Base-by-base conservation (phyloP, 169 alveolate genomes). In the Plasmodium sp. region DNA sequence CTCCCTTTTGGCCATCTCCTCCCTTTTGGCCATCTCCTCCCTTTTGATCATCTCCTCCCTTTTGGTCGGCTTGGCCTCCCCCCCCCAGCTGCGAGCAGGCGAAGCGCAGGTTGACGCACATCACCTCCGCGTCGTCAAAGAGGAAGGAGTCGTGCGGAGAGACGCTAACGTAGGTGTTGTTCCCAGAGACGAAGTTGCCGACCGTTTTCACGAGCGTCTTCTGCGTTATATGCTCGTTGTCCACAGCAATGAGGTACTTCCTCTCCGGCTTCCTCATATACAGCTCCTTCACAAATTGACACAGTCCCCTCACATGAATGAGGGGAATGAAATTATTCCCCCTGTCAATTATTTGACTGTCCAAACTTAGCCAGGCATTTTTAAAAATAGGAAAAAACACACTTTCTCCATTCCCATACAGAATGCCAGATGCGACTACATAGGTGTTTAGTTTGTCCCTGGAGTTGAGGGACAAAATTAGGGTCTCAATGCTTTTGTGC, bases 281-380 rank as follows among this genome's bases (percentile, higher is more conserved):
- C 3, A 85, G 14, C 62, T 85, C 81, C 41, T 85, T 85, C 14
- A 85, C 33, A 85, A 74, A 85, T 31, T 85, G 85, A 6, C 93
- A 85, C 22, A 85, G 54, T 12, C 93, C 93, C 75, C 36, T 74
- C 22, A 85, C 58, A 12, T 85, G 93, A 5, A 85, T 85, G 10
- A 85, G 18, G 12, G 93, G 93, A 85, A 85, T 85, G 41, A 33
- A 85, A 7, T 85, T 85, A 74, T 85, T 39, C 4, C 93, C 93
- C 16, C 62, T 73, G 45, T 85, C 93, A 7, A 85, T 85, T 12
- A 85, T 74, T 3, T 85, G 81, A 74, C 75, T 85, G 27, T 85
- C 93, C 31, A 18, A 31, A 41, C 93, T 74, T 45, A 85, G 58
- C 93, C 93, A 85, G 2, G 93, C 93, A 74, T 85, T 85, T 85